Evolutionary conservation across 805 yeast species (phyloP).

Genomic region (Suhomyces vadensis): DNA sequence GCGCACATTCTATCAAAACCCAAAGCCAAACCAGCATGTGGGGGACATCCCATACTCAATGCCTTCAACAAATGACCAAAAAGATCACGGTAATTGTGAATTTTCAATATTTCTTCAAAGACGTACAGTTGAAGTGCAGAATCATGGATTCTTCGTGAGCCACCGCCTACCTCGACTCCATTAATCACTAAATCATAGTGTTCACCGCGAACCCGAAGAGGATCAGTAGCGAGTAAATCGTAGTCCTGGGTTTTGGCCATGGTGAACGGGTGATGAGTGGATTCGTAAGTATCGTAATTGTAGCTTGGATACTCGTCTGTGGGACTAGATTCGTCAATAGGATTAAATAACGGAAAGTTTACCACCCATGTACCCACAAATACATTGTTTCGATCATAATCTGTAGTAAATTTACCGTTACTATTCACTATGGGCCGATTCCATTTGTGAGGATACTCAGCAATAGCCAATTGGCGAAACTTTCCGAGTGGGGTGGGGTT

Average conservation of each 20-base stretch:
- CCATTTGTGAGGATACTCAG: constrained; percentile 51
- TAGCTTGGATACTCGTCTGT: constrained; percentile 60
- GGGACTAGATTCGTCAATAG: constrained; percentile 46
- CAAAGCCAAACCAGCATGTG: constrained; percentile 95
- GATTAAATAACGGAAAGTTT: constrained; percentile 91
- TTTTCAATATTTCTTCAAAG: constrained; percentile 61
- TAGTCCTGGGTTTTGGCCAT: constrained; percentile 80
- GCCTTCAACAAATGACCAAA: constrained; percentile 89
- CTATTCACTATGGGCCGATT: constrained; percentile 36
- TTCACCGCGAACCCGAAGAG: constrained; percentile 74
- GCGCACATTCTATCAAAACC: constrained; percentile 95
- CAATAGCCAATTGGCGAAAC: constrained; percentile 72
- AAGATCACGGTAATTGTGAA: constrained; percentile 56
- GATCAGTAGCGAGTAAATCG: constrained; percentile 50
- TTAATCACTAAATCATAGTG: constrained; percentile 93
- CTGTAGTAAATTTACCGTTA: constrained; percentile 14
- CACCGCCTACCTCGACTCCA: constrained; percentile 97
- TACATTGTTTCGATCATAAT: constrained; percentile 28
- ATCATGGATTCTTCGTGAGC: constrained; percentile 93
- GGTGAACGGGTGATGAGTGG: constrained; percentile 98
- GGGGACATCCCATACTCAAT: constrained; percentile 90
- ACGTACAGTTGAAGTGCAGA: constrained; percentile 72
- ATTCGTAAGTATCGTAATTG: constrained; percentile 45
- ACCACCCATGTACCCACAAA: constrained; percentile 81
- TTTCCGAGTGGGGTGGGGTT: constrained; percentile 95